phyloP scores from a whole-genome alignment of 345 rosid species.

The Gossypium ekmanianum region DNA sequence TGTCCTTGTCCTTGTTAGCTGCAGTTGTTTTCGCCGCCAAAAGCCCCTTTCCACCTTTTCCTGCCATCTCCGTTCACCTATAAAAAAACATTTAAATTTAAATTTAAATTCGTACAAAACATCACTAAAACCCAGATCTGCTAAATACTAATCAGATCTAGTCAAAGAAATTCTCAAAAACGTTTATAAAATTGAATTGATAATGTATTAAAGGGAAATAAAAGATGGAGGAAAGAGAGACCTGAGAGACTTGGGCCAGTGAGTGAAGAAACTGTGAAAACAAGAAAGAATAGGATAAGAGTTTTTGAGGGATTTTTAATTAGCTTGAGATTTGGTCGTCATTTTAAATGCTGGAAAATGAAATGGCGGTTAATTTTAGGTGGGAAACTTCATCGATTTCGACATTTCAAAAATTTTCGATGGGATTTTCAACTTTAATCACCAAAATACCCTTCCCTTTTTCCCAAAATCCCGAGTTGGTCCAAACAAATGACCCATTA shows the following conservation, averaged over 20 bases:
- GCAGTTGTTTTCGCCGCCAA: conserved; percentile 64
- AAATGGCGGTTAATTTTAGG: conserved; percentile 28
- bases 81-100: no score
- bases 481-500: background rate
- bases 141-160: background rate
- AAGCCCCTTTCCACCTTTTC: conserved; percentile 69
- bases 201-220: background rate
- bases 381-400: conserved; percentile 29
- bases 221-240: background rate
- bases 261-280: conserved; percentile 6
- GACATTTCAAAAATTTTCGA: conserved; percentile 20
- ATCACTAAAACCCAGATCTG: background rate
- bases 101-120: background rate
- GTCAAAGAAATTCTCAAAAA: background rate
- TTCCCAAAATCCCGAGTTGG: no score
- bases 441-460: background rate
- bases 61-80: conserved; percentile 56
- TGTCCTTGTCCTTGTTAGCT: conserved; percentile 70
- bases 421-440: background rate
- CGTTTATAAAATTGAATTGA: background rate
- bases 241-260: conserved; percentile 18
- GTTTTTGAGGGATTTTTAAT: background rate
- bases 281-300: background rate
- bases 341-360: conserved; percentile 8
- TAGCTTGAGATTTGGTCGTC: background rate